phyloP scores from a whole-genome alignment of 352 stramenopile species.

The Pythium sukuiense region DNA sequence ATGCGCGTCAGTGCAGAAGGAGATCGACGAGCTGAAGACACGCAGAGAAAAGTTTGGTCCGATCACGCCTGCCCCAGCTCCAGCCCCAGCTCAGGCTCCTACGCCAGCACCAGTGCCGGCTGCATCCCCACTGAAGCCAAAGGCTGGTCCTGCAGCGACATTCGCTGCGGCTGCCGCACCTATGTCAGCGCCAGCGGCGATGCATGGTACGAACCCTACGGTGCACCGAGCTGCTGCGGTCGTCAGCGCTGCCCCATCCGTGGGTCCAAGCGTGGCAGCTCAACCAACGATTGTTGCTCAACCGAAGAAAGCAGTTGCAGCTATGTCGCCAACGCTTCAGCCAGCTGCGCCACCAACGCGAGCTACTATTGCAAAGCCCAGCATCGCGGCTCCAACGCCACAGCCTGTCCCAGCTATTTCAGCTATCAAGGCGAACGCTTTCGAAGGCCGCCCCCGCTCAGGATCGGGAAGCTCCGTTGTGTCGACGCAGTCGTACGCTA shows the following conservation, averaged over 20 bases:
- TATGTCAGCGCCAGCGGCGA: constrained; percentile 22
- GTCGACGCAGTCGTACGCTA: constrained; percentile 76
- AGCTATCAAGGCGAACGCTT: constrained; percentile 17
- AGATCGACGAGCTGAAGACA: constrained; percentile 82
- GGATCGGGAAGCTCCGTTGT: constrained; percentile 74
- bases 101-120: constrained; percentile 8
- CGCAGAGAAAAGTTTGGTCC: constrained; percentile 59
- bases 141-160: constrained; percentile 8
- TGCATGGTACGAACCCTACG: constrained; percentile 21
- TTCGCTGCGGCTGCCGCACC: constrained; percentile 20
- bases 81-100: constrained; percentile 10
- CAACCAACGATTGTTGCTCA: constrained; percentile 20
- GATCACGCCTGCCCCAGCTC: constrained; percentile 12
- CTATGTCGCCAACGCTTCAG: constrained; percentile 18
- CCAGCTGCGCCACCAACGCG: constrained; percentile 16
- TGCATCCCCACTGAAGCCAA: constrained; percentile 12
- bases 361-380: constrained; percentile 20
- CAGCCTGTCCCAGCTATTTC: constrained; percentile 10
- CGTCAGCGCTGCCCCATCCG: constrained; percentile 5
- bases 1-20: constrained; percentile 79
- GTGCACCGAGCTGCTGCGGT: constrained; percentile 6
- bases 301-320: constrained; percentile 16
- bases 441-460: constrained; percentile 50
- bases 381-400: constrained; percentile 1
- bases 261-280: constrained; percentile 9